phyloP scores from a whole-genome alignment of 176 grass and related monocot species.

The Juncus effusus region DNA sequence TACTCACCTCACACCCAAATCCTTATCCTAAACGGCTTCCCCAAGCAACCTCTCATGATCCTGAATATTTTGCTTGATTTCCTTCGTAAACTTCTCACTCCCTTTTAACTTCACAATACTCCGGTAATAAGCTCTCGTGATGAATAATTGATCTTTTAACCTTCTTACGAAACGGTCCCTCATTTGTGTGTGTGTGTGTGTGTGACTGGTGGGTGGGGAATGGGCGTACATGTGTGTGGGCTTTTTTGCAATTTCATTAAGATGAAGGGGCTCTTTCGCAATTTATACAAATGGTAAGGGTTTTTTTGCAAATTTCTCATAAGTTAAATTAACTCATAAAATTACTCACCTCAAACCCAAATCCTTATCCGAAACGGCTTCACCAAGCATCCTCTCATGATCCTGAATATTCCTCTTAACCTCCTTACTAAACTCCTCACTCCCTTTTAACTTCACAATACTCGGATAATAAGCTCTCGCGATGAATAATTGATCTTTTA shows the following conservation, averaged over 20 bases:
- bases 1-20: slow-evolving; percentile 17
- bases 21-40: slow-evolving; percentile 54
- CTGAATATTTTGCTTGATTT: slow-evolving; percentile 70
- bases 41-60: slow-evolving; percentile 72
- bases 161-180: slow-evolving; percentile 53
- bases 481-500: slow-evolving; percentile 81
- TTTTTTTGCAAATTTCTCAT: too few relatives aligned
- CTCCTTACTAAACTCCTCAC: slow-evolving; percentile 55
- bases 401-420: slow-evolving; percentile 80
- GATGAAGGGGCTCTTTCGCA: neutral
- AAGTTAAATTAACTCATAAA: too few relatives aligned
- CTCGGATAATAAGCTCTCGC: slow-evolving; percentile 84
- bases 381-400: slow-evolving; percentile 76
- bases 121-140: slow-evolving; percentile 68
- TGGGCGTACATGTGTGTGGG: neutral
- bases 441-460: slow-evolving; percentile 60
- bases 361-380: slow-evolving; percentile 66
- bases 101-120: slow-evolving; percentile 65
- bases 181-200: slow-evolving; percentile 22
- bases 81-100: slow-evolving; percentile 42
- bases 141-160: slow-evolving; percentile 75
- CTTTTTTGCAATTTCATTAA: neutral
- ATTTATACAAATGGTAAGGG: too few relatives aligned
- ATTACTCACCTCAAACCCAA: neutral
- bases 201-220: neutral